Evolutionary conservation across 2,329 filamentous ascomycete species (phyloP).

Genomic region (Hymenoscyphus salicellus): DNA sequence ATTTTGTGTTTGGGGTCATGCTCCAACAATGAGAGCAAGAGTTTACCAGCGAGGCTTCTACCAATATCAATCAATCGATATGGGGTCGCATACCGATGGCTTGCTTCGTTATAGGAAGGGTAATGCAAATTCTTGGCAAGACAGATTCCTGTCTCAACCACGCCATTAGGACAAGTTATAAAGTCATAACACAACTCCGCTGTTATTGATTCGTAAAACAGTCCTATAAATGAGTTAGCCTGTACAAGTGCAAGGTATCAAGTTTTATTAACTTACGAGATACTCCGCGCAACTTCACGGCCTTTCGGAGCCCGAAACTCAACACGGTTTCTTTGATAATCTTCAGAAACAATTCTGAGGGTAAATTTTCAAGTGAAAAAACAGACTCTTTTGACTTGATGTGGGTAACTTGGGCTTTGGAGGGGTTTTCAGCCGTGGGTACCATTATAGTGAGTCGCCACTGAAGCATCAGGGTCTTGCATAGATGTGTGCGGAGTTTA

Average conservation of each 20-base stretch:
- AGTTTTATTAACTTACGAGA: neutral
- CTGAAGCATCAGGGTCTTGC: too few relatives aligned
- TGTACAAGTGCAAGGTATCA: neutral
- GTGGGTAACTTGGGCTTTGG: too few relatives aligned
- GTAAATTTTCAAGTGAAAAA: neutral
- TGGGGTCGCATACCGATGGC: neutral
- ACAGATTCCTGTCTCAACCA: neutral
- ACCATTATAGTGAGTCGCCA: too few relatives aligned
- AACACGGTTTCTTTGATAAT: neutral
- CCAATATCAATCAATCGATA: too few relatives aligned
- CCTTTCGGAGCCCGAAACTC: neutral
- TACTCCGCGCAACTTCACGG: neutral
- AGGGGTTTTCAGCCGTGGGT: too few relatives aligned
- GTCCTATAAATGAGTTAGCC: neutral
- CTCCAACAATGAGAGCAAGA: neutral
- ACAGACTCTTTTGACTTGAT: neutral
- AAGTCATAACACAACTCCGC: neutral
- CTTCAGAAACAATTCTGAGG: neutral
- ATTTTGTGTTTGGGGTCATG: neutral
- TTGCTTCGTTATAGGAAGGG: neutral
- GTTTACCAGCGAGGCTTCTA: neutral
- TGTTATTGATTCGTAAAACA: slow-evolving; percentile 1
- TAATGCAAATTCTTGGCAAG: neutral
- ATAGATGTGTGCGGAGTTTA: too few relatives aligned
- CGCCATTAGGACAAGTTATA: neutral